Percentiles rank a stretch among this genome's conserved stretches.
phyloP scores from a whole-genome alignment of 768 basidiomycete species.

The Filobasidium wieringae region DNA sequence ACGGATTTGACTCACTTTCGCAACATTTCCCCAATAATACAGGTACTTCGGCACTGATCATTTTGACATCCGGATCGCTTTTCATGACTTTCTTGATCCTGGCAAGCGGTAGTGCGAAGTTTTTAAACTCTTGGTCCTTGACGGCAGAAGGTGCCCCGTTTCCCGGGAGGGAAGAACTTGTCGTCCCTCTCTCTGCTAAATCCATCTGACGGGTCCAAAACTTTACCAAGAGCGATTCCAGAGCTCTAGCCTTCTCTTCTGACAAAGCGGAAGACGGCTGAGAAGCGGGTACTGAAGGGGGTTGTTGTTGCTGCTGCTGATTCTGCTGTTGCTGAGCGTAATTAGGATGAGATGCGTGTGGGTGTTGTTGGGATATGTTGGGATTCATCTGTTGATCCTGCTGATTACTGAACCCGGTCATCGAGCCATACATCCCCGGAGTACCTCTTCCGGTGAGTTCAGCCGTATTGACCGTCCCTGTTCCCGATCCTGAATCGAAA shows the following conservation, averaged over 20 bases:
- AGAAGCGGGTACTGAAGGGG: background rate
- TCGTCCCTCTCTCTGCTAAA: constrained; percentile 57
- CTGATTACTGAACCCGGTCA: background rate
- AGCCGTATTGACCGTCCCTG: background rate
- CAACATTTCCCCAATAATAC: constrained; percentile 96
- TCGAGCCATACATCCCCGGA: background rate
- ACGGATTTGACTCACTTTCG: constrained; percentile 59
- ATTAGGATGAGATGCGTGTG: background rate
- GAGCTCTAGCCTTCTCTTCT: constrained; percentile 38
- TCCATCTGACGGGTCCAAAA: constrained; percentile 89
- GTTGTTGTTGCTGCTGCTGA: background rate
- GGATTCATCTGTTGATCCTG: background rate
- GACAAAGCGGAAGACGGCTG: constrained; percentile 2
- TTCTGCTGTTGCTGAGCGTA: constrained; percentile 1
- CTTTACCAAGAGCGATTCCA: constrained; percentile 68
- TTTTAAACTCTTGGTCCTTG: constrained; percentile 19
- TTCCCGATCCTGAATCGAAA: background rate
- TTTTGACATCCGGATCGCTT: constrained; percentile 70
- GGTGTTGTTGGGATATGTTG: background rate
- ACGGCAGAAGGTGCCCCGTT: background rate
- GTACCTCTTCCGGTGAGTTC: background rate
- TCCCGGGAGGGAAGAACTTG: background rate
- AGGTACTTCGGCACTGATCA: constrained; percentile 56
- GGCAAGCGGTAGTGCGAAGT: constrained; percentile 66
- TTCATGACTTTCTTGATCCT: constrained; percentile 99